A percentile compares a stretch with the other conserved stretches of the same genome.
Evolutionary conservation across 352 stramenopile genomes (phyloP).

Genomic region (Blastocystis sp.): DNA sequence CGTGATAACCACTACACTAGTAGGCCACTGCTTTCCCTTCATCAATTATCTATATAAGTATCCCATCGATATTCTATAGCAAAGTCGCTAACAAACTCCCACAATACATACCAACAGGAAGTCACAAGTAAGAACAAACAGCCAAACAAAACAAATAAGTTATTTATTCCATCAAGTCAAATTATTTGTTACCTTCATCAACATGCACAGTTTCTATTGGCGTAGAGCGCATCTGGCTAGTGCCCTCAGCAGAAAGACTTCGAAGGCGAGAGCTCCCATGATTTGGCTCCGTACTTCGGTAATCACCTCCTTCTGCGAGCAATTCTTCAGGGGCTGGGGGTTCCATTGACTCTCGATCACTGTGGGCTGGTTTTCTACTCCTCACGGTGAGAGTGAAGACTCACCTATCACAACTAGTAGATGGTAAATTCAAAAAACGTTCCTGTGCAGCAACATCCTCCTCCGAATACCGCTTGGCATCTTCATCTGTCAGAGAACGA

Average conservation of each 20-base stretch:
- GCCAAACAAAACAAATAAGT: too few relatives aligned
- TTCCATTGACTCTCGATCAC: background rate
- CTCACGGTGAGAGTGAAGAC: too few relatives aligned
- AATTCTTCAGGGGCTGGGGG: background rate
- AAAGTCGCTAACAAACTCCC: background rate
- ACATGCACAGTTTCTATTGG: too few relatives aligned
- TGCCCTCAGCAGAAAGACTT: background rate
- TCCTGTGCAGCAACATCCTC: background rate
- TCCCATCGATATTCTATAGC: background rate
- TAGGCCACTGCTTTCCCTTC: background rate
- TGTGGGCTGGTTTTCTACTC: background rate
- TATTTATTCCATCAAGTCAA: too few relatives aligned
- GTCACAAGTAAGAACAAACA: background rate
- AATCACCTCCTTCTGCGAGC: background rate
- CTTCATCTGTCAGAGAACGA: background rate
- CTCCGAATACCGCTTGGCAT: background rate
- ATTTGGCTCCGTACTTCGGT: background rate
- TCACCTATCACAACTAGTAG: too few relatives aligned
- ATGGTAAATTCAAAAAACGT: background rate
- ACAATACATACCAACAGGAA: background rate
- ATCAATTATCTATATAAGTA: background rate
- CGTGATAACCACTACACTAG: slow-evolving; percentile 59
- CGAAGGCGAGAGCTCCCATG: background rate
- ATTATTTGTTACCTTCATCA: too few relatives aligned
- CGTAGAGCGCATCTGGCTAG: too few relatives aligned